Base-by-base conservation (phyloP, 371 early-diverging fungal genomes). In the Conidiobolus incongruus region DNA sequence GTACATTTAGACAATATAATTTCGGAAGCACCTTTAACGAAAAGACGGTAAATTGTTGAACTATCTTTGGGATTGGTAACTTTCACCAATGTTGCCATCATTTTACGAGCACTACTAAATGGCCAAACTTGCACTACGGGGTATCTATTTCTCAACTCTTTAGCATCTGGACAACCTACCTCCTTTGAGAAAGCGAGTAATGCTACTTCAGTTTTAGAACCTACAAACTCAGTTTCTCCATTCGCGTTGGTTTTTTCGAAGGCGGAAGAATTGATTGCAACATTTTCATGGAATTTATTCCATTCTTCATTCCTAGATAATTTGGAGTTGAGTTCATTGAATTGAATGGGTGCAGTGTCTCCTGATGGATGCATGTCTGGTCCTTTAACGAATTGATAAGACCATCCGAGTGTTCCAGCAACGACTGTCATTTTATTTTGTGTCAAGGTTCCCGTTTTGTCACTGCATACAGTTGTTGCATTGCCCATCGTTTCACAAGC, bases 401-500 rank as follows among this genome's bases (percentile, higher is more conserved):
- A 20, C 12, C 20, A 33, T 20, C 43, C 43, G 55, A 52, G 39
- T 47, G 39, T 66, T 11, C 73, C 79, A 7, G 70, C 72, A 0
- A 87, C 89, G 5, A 87, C 79, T 0, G 81, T 74, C 89, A 91
- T 88, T 17, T 67, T 65, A 59, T 92, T 89, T 46, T 81, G 77
- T 0, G 88, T 89, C 15, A 89, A 57, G 3, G 88, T 89, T 15
- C 89, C 89, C 4, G 88, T 87, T 53, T 88, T 87, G 55, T 92
- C 89, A 11, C 81, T 78, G 53, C 89, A 88, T 28, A 92, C 66
- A 3, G 83, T 83, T 4, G 87, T 89, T 1, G 89, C 88, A 52
- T 75, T 79, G 5, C 88, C 87, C 89, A 89, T 89, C 28, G 84
- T 87, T 59, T 92, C 93, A 52, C 93, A 91, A 4, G 93, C 81